phyloP scores from a whole-genome alignment of 768 basidiomycete genomes.

The Cytidiella melzeri region DNA sequence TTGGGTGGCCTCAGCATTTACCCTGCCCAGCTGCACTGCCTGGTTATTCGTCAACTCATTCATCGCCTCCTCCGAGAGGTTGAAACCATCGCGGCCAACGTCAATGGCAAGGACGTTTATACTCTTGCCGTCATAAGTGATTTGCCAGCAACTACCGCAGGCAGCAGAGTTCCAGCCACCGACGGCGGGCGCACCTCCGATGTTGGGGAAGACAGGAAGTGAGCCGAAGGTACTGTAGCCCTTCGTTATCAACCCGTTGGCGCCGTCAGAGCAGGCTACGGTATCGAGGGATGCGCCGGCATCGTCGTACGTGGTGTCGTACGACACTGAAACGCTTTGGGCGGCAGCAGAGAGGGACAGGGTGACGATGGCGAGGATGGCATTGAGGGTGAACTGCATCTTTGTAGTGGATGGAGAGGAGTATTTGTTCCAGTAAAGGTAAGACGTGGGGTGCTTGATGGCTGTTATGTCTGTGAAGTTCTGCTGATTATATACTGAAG shows the following conservation, averaged over 20 bases:
- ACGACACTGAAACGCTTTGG: conserved; percentile 27
- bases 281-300: conserved; percentile 19
- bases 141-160: conserved; percentile 32
- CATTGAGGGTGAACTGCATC: conserved; percentile 10
- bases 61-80: conserved; percentile 31
- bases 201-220: conserved; percentile 31
- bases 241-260: conserved; percentile 32
- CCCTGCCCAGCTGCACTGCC: conserved; percentile 41
- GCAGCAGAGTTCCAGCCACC: conserved; percentile 23
- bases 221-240: conserved; percentile 1
- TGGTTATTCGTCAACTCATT: conserved; percentile 32
- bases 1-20: conserved; percentile 37
- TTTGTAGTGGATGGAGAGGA: no score
- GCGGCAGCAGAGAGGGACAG: conserved; percentile 17
- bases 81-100: conserved; percentile 27
- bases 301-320: conserved; percentile 33
- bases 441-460: no score
- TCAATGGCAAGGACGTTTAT: conserved; percentile 29
- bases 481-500: no score
- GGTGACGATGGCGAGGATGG: conserved; percentile 19
- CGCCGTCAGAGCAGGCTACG: conserved; percentile 34
- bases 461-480: no score
- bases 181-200: conserved; percentile 31
- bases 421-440: no score
- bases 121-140: conserved; percentile 23